phyloP scores from a whole-genome alignment of 176 grass and related monocot genomes.

The Carex pumila region DNA sequence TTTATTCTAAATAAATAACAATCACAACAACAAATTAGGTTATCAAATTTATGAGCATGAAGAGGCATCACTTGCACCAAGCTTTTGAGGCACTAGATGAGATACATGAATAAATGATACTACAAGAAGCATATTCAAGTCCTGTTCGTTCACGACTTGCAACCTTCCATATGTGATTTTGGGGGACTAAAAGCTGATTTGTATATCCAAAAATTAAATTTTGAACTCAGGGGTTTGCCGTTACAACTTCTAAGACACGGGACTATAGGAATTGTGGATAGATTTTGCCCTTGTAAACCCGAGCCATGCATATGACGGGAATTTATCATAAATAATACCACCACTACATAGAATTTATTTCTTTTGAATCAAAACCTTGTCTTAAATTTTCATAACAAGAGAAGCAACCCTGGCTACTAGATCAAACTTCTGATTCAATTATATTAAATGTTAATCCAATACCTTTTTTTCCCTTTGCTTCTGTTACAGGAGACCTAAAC shows the following conservation, averaged over 20 bases:
- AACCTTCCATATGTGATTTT: background rate
- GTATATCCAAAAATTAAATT: background rate
- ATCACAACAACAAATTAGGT: background rate
- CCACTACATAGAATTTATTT: background rate
- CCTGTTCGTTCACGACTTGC: background rate
- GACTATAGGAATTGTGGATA: background rate
- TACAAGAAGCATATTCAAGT: background rate
- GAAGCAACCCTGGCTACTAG: background rate
- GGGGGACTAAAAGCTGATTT: background rate
- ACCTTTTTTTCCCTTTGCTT: background rate
- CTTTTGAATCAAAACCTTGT: background rate
- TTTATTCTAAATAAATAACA: slow-evolving; percentile 52
- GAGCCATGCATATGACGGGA: background rate
- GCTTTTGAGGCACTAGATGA: background rate
- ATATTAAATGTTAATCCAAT: background rate
- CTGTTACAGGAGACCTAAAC: background rate
- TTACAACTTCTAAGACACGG: background rate
- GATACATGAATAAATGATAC: background rate
- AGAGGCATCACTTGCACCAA: background rate
- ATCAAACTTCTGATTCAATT: background rate
- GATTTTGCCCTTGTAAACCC: background rate
- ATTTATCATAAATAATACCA: background rate
- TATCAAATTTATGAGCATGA: background rate
- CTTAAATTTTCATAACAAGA: background rate
- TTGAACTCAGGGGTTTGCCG: background rate